These are phyloP conservation scores for Rhodotorula mucilaginosa DNA, from an alignment of 1,284 basidiomycete genomes.

Conservation along the genomic window DNA sequence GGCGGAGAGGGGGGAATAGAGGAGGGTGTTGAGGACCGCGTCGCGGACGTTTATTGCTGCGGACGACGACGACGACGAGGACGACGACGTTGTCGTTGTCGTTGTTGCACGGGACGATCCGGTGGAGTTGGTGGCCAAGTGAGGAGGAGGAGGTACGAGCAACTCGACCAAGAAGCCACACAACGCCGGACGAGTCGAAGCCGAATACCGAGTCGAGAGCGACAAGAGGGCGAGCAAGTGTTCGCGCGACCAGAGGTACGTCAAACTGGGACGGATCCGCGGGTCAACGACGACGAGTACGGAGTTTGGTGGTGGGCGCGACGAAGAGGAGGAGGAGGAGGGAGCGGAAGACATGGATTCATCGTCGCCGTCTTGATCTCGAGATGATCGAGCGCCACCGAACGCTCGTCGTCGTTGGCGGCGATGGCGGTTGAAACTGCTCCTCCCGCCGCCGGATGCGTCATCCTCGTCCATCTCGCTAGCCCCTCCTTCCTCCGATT, in stretches of 20 bases:
- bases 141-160: conserved; percentile 51
- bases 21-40: conserved; percentile 50
- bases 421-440: no score
- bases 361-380: conserved; percentile 15
- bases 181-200: conserved; percentile 51
- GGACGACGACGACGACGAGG: conserved; percentile 58
- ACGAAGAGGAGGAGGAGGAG: conserved; percentile 45
- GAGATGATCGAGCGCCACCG: no score
- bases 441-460: not conserved
- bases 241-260: conserved; percentile 54
- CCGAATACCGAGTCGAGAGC: conserved; percentile 40
- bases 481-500: conserved; percentile 47
- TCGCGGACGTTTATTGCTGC: conserved; percentile 53
- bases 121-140: conserved; percentile 39
- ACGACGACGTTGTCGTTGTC: conserved; percentile 51
- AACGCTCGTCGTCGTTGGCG: not conserved
- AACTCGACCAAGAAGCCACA: conserved; percentile 61
- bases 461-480: not conserved
- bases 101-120: conserved; percentile 53
- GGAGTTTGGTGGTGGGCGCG: not conserved
- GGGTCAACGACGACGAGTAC: conserved; percentile 49
- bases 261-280: conserved; percentile 59
- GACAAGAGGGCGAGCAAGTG: conserved; percentile 58
- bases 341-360: not conserved
- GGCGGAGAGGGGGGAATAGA: conserved; percentile 38